Percentiles rank a stretch among this genome's conserved stretches.
phyloP scores from a whole-genome alignment of 768 basidiomycete genomes.

The Clitopilus passeckerianus region DNA sequence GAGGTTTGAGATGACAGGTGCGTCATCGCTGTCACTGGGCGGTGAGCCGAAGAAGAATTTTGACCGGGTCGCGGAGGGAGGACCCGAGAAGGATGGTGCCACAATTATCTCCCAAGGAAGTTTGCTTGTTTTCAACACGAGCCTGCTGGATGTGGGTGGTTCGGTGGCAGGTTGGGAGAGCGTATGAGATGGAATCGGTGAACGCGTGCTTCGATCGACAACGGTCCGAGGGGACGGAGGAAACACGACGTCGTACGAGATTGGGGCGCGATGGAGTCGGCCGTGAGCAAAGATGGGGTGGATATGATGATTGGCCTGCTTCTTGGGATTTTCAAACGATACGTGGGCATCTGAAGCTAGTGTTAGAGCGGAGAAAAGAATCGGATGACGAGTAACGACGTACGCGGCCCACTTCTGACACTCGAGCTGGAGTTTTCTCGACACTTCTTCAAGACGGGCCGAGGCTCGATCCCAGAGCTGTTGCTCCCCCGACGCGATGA shows the following conservation, averaged over 20 bases:
- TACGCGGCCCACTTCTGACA: slow-evolving; percentile 34
- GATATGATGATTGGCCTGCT: slow-evolving; percentile 42
- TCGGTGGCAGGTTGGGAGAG: slow-evolving; percentile 63
- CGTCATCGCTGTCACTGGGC: not conserved
- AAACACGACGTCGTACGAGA: slow-evolving; percentile 54
- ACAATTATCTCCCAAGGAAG: slow-evolving; percentile 62
- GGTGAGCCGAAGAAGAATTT: slow-evolving; percentile 1
- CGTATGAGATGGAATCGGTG: slow-evolving; percentile 49
- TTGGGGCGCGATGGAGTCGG: slow-evolving; percentile 52
- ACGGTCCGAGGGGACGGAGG: slow-evolving; percentile 55
- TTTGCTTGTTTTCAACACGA: slow-evolving; percentile 50
- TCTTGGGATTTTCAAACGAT: slow-evolving; percentile 28
- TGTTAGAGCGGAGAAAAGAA: slow-evolving; percentile 1
- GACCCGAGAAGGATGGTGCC: slow-evolving; percentile 20
- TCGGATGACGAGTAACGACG: slow-evolving; percentile 14
- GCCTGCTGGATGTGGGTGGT: slow-evolving; percentile 39
- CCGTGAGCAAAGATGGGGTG: slow-evolving; percentile 60
- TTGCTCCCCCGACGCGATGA: slow-evolving; percentile 35
- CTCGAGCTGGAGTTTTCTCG: slow-evolving; percentile 38
- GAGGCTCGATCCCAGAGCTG: slow-evolving; percentile 27
- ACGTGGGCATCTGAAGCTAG: slow-evolving; percentile 23
- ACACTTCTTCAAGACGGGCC: slow-evolving; percentile 43
- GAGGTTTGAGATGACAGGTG: slow-evolving; percentile 38
- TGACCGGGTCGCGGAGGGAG: slow-evolving; percentile 14
- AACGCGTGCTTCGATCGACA: slow-evolving; percentile 48